Evolutionary conservation across 306 rosid species (phyloP).

Genomic region (Alnus rubra): DNA sequence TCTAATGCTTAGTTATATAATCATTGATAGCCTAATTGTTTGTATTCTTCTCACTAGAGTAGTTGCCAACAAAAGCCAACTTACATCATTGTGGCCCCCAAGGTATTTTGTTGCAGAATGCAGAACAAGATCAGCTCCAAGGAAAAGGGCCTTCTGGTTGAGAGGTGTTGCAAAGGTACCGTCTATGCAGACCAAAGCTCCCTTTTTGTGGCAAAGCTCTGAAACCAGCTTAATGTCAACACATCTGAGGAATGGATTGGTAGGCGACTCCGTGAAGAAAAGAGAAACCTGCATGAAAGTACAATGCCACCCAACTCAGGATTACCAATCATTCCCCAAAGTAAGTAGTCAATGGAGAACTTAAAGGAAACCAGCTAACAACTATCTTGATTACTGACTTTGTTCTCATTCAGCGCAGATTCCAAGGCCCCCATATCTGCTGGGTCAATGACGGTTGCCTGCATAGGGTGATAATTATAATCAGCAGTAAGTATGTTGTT

Average conservation of each 20-base stretch:
- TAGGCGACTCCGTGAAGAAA: constrained; percentile 96
- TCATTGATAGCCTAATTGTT: constrained; percentile 3
- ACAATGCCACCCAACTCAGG: constrained; percentile 20
- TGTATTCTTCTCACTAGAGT: background rate
- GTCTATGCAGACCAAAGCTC: constrained; percentile 88
- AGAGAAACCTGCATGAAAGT: constrained; percentile 69
- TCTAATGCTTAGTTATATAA: constrained; percentile 7
- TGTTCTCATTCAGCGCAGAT: constrained; percentile 67
- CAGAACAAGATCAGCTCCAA: constrained; percentile 85
- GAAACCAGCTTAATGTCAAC: constrained; percentile 91
- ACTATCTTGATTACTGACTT: constrained; percentile 50
- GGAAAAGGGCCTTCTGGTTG: constrained; percentile 89
- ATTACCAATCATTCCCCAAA: constrained; percentile 5
- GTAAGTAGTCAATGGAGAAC: background rate
- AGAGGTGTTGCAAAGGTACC: constrained; percentile 97
- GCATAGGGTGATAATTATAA: constrained; percentile 31
- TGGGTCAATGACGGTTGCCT: constrained; percentile 87
- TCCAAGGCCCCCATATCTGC: constrained; percentile 76
- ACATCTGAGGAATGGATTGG: constrained; percentile 94
- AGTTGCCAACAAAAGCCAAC: constrained; percentile 21
- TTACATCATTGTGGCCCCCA: constrained; percentile 95
- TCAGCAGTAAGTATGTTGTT: background rate
- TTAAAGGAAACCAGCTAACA: background rate
- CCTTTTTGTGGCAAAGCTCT: constrained; percentile 78
- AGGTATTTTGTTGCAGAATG: constrained; percentile 91